Evolutionary conservation across 176 grass and related monocot genomes (phyloP).

Genomic region (Juncus effusus): DNA sequence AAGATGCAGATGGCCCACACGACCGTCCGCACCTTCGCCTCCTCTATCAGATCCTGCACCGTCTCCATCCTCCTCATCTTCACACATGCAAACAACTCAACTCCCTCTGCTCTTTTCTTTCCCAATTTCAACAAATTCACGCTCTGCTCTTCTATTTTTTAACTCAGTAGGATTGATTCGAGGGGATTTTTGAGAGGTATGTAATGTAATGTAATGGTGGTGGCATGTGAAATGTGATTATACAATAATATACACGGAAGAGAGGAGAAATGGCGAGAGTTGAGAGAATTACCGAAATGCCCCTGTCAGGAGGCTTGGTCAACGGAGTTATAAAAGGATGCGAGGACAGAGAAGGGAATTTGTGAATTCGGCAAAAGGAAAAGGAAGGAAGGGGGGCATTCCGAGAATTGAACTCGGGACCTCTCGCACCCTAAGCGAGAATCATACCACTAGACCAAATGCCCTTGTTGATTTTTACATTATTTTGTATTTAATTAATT

Average conservation of each 20-base stretch:
- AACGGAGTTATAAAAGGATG: no score
- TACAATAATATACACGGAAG: neutral
- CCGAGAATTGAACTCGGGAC: constrained; percentile 47
- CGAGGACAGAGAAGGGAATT: neutral
- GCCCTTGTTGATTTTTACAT: constrained; percentile 5
- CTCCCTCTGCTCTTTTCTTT: neutral
- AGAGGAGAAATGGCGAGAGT: constrained; percentile 11
- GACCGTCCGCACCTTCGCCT: constrained; percentile 77
- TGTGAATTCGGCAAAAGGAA: neutral
- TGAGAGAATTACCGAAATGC: constrained; percentile 8
- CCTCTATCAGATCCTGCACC: constrained; percentile 94
- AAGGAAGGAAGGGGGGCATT: constrained; percentile 29
- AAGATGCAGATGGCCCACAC: constrained; percentile 88
- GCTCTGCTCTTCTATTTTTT: neutral
- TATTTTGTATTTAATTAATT: no score
- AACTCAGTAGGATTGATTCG: constrained; percentile 15
- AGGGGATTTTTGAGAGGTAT: constrained; percentile 2
- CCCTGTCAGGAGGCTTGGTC: neutral
- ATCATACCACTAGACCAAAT: constrained; percentile 61
- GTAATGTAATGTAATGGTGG: neutral
- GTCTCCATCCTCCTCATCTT: constrained; percentile 63
- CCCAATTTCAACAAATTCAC: no score
- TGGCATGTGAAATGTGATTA: neutral
- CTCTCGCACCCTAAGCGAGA: constrained; percentile 54
- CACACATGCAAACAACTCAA: neutral